Conservation (phyloP, 2,329 filamentous ascomycete species). For the Xylariaceae sp. region DNA sequence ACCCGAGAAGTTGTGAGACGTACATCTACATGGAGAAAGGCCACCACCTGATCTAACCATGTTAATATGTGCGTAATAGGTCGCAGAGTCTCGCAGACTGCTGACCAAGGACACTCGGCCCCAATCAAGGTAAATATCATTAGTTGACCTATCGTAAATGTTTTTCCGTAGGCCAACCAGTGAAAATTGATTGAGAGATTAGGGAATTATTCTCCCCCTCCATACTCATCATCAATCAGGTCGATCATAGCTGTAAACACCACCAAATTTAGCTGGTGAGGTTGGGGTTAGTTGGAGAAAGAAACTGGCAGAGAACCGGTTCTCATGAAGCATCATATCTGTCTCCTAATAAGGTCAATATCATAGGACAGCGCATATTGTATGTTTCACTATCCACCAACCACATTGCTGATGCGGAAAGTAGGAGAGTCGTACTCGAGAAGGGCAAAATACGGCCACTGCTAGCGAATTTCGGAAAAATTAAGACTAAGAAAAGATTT, state of each 20-base stretch:
- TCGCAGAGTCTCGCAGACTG: conserved; percentile 9
- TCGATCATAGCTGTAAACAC: conserved; percentile 5
- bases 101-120: conserved; percentile 13
- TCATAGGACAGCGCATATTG: conserved; percentile 24
- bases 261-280: conserved; percentile 2
- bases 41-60: conserved; percentile 18
- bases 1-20: conserved; percentile 6
- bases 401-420: conserved; percentile 7
- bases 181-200: conserved; percentile 2
- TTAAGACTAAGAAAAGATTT: conserved; percentile 7
- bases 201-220: conserved; percentile 6
- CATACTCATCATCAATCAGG: conserved; percentile 1
- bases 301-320: conserved; percentile 3
- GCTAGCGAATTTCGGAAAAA: conserved; percentile 17
- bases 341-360: conserved; percentile 12
- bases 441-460: conserved; percentile 16
- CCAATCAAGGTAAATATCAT: conserved; percentile 20
- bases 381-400: conserved; percentile 25
- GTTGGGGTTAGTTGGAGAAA: conserved; percentile 15
- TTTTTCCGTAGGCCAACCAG: conserved; percentile 6
- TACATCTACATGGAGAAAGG: conserved; percentile 9
- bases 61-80: conserved; percentile 24
- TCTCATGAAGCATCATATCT: conserved; percentile 5
- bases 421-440: conserved; percentile 17
- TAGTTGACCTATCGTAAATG: conserved; percentile 17